Evolutionary conservation across 495 filamentous ascomycete species (phyloP).

Genomic region (Penicillium chermesinum): DNA sequence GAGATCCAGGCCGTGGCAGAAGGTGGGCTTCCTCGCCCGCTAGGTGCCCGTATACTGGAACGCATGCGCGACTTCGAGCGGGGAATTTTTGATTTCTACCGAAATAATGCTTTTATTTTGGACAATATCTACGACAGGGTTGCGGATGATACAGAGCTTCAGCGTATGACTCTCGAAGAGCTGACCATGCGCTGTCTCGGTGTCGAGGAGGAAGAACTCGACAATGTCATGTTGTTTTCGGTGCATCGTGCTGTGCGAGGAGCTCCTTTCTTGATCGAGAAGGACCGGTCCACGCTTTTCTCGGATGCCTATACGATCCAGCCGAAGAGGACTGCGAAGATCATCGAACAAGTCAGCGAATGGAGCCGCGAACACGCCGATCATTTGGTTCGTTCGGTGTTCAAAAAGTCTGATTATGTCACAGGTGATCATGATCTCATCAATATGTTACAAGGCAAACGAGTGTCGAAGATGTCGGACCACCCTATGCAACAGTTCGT

Average conservation of each 20-base stretch:
- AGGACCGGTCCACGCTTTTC: slow-evolving; percentile 44
- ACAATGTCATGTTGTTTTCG: slow-evolving; percentile 56
- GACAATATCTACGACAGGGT: slow-evolving; percentile 46
- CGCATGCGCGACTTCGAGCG: slow-evolving; percentile 30
- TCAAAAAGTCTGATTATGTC: slow-evolving; percentile 9
- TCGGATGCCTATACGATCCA: slow-evolving; percentile 44
- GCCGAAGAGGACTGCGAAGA: slow-evolving; percentile 38
- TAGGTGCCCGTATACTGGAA: slow-evolving; percentile 30
- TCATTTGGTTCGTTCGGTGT: slow-evolving; percentile 25
- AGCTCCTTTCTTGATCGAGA: slow-evolving; percentile 37
- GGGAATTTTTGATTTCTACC: slow-evolving; percentile 30
- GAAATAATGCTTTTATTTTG: slow-evolving; percentile 44
- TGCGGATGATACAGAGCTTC: slow-evolving; percentile 40
- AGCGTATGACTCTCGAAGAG: slow-evolving; percentile 56
- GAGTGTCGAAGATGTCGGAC: neutral
- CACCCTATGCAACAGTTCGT: slow-evolving; percentile 56
- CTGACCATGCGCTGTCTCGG: slow-evolving; percentile 53
- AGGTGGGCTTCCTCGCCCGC: slow-evolving; percentile 39
- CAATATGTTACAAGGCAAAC: neutral
- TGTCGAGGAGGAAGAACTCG: slow-evolving; percentile 37
- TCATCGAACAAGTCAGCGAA: slow-evolving; percentile 41
- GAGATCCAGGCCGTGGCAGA: slow-evolving; percentile 40
- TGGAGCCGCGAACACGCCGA: slow-evolving; percentile 61
- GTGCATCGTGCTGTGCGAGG: slow-evolving; percentile 56
- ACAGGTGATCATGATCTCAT: neutral